A percentile compares a stretch with the other conserved stretches of the same genome.
Evolutionary conservation across 352 stramenopile species (phyloP).

Genomic region (Pythium folliculosum): DNA sequence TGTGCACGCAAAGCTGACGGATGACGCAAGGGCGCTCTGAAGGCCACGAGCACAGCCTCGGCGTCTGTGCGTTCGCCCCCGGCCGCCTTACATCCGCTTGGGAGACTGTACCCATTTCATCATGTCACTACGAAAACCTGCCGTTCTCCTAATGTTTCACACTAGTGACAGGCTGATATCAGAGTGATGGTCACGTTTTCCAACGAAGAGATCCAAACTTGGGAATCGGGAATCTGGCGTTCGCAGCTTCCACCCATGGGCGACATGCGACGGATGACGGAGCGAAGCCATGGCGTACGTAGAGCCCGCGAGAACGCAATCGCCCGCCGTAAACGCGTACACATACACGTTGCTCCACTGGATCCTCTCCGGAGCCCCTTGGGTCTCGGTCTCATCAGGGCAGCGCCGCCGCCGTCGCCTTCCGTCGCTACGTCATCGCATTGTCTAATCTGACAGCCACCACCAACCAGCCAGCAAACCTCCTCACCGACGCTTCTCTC

Average conservation of each 20-base stretch:
- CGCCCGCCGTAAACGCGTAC: neutral
- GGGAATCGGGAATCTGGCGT: neutral
- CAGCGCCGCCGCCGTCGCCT: too few relatives aligned
- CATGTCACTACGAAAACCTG: neutral
- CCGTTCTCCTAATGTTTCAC: neutral
- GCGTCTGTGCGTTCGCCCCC: too few relatives aligned
- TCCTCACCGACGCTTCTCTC: neutral
- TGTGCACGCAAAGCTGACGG: too few relatives aligned
- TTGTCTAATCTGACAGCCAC: conserved; percentile 7
- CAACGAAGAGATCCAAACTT: neutral
- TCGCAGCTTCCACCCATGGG: neutral
- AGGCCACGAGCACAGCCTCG: too few relatives aligned
- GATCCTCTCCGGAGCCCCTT: too few relatives aligned
- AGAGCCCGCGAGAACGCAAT: neutral
- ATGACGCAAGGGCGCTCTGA: too few relatives aligned
- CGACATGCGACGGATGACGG: neutral
- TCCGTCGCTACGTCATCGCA: neutral
- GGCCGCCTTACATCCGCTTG: too few relatives aligned
- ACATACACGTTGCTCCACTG: too few relatives aligned
- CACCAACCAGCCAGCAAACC: neutral
- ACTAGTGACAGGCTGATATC: neutral
- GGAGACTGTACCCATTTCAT: conserved; percentile 4
- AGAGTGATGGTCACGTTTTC: neutral
- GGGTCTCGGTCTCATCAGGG: too few relatives aligned
- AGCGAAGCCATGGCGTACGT: neutral